Percentiles rank a stretch among this genome's conserved stretches.
These are phyloP conservation scores for Globisporangium spiculum DNA, from an alignment of 352 stramenopile genomes.

Conservation along the genomic window DNA sequence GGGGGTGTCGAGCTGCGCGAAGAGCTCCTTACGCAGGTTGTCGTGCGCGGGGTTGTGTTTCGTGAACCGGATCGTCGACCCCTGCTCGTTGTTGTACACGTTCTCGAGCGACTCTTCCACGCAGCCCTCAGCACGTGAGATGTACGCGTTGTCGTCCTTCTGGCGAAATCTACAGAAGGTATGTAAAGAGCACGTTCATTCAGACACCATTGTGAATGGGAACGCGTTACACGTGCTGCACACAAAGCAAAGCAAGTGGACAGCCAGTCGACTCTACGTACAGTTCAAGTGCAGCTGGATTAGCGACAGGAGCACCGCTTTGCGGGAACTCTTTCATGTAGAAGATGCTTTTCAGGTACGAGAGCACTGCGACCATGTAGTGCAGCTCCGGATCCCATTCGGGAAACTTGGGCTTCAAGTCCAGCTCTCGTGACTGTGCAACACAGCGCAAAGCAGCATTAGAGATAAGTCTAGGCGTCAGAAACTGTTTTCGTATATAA, in stretches of 20 bases:
- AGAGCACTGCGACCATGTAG: conserved; percentile 95
- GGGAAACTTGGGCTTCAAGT: conserved; percentile 90
- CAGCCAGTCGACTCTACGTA: conserved; percentile 29
- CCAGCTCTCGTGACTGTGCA: conserved; percentile 81
- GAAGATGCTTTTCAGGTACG: conserved; percentile 97
- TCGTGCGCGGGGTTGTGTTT: conserved; percentile 82
- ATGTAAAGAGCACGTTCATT: conserved; percentile 15
- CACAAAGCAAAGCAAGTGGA: background rate
- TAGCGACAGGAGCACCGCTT: conserved; percentile 50
- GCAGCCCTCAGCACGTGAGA: conserved; percentile 88
- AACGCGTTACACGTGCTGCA: background rate
- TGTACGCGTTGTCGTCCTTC: conserved; percentile 82
- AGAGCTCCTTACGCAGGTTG: conserved; percentile 76
- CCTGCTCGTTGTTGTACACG: conserved; percentile 92
- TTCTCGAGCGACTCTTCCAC: conserved; percentile 92
- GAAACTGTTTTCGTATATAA: background rate
- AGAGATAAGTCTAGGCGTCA: background rate
- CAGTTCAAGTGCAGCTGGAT: conserved; percentile 84
- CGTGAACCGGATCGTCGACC: conserved; percentile 86
- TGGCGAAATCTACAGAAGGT: conserved; percentile 41
- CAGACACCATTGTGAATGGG: background rate
- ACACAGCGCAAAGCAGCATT: background rate
- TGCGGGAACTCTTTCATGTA: conserved; percentile 94
- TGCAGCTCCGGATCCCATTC: conserved; percentile 93
- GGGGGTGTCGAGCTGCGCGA: conserved; percentile 51